Base-by-base conservation (phyloP, 208 protist genomes). In the Leishmania turanica region DNA sequence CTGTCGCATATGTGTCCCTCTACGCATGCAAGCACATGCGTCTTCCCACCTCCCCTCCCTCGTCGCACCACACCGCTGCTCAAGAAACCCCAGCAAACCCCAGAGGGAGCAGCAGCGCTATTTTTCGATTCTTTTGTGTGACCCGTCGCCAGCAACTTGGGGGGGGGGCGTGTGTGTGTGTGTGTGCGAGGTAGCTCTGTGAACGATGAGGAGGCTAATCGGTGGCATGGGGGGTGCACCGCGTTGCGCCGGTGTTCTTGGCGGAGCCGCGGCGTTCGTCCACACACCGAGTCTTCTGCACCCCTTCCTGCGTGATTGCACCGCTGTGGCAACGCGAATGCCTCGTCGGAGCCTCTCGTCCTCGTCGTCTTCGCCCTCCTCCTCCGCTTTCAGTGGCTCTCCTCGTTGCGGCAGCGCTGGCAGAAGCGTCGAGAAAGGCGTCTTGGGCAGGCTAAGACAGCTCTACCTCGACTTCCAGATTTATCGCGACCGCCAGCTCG, bases 401-500 rank as follows among this genome's bases (percentile, higher is more conserved):
- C 47, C 45, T 37, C 17, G 60, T 21, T 49, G 69, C 21, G 62
- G 71, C 27, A 45, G 49, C 45, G 49, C 58, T 42, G 56, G 40
- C 58, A 6, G 72, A 66, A 53, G n/a, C 19, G 75, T 62, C 21
- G 53, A 69, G 15, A 75, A 49, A 4, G 83, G 87, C 17, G 64
- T 94, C 11, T 66, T 89, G 15, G 75, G 70, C 7, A 54, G 65
- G 40, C 66, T 93, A 6, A 76, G 76, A 47, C 62, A 79, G 34
- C 85, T 91, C 74, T 87, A 86, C 73, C 81, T 65, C 6, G 89
- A 90, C 8, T 91, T 90, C 64, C 84, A 89, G 82, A 75, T 94
- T 3, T 84, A 85, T 65, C 81, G 81, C 8, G 90, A 93, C 80
- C 84, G 84, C 47, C 83, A 81, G 82, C 83, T 93, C 6, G 89